Conservation (phyloP, 1,139 yeast species). For the Pichia sp. region DNA sequence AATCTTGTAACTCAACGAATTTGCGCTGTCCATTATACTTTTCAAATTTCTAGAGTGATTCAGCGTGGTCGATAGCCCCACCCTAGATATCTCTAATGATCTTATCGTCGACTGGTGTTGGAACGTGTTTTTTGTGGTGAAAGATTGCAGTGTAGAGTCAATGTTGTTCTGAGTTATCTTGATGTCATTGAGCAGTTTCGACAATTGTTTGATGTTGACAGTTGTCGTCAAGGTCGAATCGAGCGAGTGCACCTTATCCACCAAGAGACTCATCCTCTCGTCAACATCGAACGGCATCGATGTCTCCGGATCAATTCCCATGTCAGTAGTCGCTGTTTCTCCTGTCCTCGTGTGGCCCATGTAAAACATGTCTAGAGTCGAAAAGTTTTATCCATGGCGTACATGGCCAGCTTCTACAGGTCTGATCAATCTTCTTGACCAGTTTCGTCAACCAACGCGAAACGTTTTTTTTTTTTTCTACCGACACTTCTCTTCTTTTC, state of each 20-base stretch:
- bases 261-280: neutral
- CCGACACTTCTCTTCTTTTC: neutral
- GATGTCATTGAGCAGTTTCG: conserved; percentile 21
- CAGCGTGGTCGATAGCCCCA: conserved; percentile 42
- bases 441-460: neutral
- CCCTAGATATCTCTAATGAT: conserved; percentile 33
- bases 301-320: neutral
- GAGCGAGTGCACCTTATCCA: neutral
- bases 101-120: conserved; percentile 27
- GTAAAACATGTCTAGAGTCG: too few relatives aligned
- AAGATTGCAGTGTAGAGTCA: conserved; percentile 21
- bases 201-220: conserved; percentile 20
- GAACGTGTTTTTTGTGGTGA: conserved; percentile 18
- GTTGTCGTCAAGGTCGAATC: conserved; percentile 18
- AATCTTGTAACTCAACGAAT: conserved; percentile 59
- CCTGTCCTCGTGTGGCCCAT: too few relatives aligned
- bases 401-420: too few relatives aligned
- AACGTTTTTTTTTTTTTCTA: neutral
- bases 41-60: conserved; percentile 42
- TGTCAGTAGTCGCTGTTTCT: neutral
- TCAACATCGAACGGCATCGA: neutral
- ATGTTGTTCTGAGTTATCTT: conserved; percentile 24
- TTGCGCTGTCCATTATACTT: conserved; percentile 52
- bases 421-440: neutral
- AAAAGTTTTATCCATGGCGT: too few relatives aligned